Evolutionary conservation across 2,329 filamentous ascomycete genomes (phyloP), one percentile per base, ranked within the genome.

Genomic region (Pseudocercospora ulei): DNA sequence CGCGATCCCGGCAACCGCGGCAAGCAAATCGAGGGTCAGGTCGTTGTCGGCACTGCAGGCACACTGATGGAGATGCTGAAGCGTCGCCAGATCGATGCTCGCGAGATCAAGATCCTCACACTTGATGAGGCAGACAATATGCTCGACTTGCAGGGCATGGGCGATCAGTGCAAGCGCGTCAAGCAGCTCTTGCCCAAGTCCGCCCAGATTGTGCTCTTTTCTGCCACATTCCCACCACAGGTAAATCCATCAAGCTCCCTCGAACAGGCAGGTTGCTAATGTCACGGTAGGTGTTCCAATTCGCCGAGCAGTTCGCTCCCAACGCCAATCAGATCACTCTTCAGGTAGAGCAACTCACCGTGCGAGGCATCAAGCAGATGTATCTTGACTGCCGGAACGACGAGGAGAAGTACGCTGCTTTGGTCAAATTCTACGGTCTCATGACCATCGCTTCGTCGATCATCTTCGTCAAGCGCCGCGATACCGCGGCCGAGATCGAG

Each of bases 101-200:
- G 72, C 11, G 65, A 77, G 41, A 69, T 98, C 51, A 83, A 78
- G 61, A 74, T 93, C 5, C 72, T 98, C 45, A 88, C 95, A 39
- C 72, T 98, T 37, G 90, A 98, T 56, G 90, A 98, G 67, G 90
- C 90, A 41, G 90, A 98, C 66, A 96, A 95, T 66, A 98, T 98
- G 90, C 69, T 98, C 44, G 90, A 96, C 58, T 81, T 88, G 63
- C 85, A 94, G 64, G 88, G 90, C 35, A 71, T 98, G 39, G 90
- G 90, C 36, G 90, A 96, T 43, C 90, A 98, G 65, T 96, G 88
- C 63, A 75, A 86, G 53, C 78, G 87, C 51, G 84, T 95, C 53
- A 94, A 92, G 68, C 64, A 65, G 7, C 70, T 84, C 58, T 70
- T 95, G 1, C 84, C 82, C 1, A 73, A 70, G 46, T 67, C 67